Base-by-base conservation (phyloP, 1,284 basidiomycete species). In the Cryptococcus floricola region DNA sequence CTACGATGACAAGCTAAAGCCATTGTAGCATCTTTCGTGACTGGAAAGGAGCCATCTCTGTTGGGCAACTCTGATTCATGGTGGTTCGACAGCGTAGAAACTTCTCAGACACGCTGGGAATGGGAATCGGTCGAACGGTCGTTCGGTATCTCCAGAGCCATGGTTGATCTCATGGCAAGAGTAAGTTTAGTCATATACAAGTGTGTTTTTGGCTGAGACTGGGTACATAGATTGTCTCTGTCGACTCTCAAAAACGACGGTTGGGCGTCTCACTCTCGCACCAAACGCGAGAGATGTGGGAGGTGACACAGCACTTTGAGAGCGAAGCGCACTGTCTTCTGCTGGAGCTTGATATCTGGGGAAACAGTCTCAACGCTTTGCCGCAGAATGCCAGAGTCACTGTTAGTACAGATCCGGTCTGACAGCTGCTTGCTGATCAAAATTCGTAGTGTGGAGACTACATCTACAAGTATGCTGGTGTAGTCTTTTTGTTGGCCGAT, bases 81-180 rank as follows among this genome's bases (percentile, higher is more conserved):
- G 69, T 71, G 69, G 69, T 69, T 68, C 51, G 68, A 69, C 18
- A 65, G 67, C 41, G 66, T 68, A 2, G 61, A 69, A 43, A 68
- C 68, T 12, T 69, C 67, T 6, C 59, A 64, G 43, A 67, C 63
- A 13, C 48, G 63, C 13, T 71, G 66, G 66, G 67, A 71, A 52
- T 71, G 69, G 69, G 69, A 69, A 48, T 68, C 66, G 2, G 66
- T 71, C 2, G 69, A 71, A 46, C 47, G 69, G 48, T 59, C 58
- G 2, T 71, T 69, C 46, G 69, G 69, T 37, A 61, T 69, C 5
- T 69, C 67, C 1, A 57, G 69, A 38, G 63, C 64, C 9, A 67
- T 71, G 64, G 61, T 68, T 0, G 69, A 69, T 47, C 56, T 71
- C 7, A 58, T 70, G 23, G 68, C 68, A n/a, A 52, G 68, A 39